Conservation (phyloP, 2,329 filamentous ascomycete species). For the Ophiostoma ulmi region DNA sequence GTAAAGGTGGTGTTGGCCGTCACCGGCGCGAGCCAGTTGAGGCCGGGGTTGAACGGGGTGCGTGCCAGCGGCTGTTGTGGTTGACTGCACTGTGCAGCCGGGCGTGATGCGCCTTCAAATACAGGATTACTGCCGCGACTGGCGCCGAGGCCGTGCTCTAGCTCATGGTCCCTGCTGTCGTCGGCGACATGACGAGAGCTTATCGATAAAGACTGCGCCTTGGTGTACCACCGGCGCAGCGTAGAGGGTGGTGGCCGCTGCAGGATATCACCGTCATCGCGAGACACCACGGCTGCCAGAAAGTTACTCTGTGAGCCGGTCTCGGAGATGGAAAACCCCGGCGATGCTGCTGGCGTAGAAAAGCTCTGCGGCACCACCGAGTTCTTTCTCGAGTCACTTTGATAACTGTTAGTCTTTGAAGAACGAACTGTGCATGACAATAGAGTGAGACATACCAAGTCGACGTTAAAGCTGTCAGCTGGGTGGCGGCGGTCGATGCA, state of each 20-base stretch:
- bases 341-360: not conserved
- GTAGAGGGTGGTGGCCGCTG: not conserved
- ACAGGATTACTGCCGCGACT: not conserved
- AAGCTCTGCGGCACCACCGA: slow-evolving; percentile 17
- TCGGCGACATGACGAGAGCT: not conserved
- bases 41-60: slow-evolving; percentile 20
- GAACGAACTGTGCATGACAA: too few species aligned
- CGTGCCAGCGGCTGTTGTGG: not conserved
- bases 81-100: too few species aligned
- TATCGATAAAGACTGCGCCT: not conserved
- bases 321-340: not conserved
- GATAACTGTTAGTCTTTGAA: not conserved
- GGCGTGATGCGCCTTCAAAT: not conserved
- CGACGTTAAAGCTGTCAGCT: slow-evolving; percentile 10
- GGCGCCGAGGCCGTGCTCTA: slow-evolving; percentile 1
- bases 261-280: not conserved
- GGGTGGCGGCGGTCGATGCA: not conserved
- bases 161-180: slow-evolving; percentile 6
- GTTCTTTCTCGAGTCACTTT: slow-evolving; percentile 21
- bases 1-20: not conserved
- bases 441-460: not conserved
- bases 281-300: not conserved
- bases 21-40: slow-evolving; percentile 23
- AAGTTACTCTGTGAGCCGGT: slow-evolving; percentile 7
- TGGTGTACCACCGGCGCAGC: slow-evolving; percentile 14